phyloP scores from a whole-genome alignment of 352 stramenopile genomes.

The Phytophthora rubi region DNA sequence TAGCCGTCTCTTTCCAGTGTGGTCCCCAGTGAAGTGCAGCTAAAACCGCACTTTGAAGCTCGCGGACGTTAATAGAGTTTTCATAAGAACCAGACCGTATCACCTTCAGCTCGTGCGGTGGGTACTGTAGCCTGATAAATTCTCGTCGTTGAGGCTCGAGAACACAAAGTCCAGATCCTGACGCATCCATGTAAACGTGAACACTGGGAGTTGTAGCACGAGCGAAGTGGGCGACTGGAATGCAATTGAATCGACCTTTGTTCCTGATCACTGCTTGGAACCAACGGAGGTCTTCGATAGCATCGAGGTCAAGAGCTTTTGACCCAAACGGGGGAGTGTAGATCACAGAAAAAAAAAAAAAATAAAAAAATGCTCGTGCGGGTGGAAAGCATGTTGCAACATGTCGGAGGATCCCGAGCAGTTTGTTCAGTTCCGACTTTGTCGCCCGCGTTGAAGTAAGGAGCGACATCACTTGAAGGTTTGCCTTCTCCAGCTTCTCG shows the following conservation, averaged over 20 bases:
- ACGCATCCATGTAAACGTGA: slow-evolving; percentile 33
- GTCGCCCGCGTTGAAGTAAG: background rate
- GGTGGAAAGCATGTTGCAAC: slow-evolving; percentile 11
- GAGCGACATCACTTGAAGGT: background rate
- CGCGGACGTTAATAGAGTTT: background rate
- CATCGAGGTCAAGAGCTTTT: background rate
- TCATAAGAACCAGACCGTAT: too few relatives aligned
- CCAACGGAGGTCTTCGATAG: slow-evolving; percentile 14
- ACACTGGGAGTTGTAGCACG: background rate
- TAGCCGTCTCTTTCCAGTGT: too few relatives aligned
- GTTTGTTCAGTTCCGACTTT: slow-evolving; percentile 4
- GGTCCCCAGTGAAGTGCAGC: background rate
- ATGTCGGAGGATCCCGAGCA: slow-evolving; percentile 10
- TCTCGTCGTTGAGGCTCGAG: slow-evolving; percentile 12
- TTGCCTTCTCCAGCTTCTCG: slow-evolving; percentile 12
- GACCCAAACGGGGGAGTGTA: background rate
- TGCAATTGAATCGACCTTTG: slow-evolving; percentile 1
- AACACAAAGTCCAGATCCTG: slow-evolving; percentile 14
- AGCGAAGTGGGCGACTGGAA: slow-evolving; percentile 16
- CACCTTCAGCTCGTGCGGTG: background rate
- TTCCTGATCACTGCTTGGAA: background rate
- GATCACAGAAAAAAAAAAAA: too few relatives aligned
- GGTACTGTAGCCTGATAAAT: slow-evolving; percentile 19
- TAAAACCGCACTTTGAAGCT: slow-evolving; percentile 19
- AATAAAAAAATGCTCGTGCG: slow-evolving; percentile 14